phyloP scores from a whole-genome alignment of 148 eudicot species.

The Suaeda aralocaspica region DNA sequence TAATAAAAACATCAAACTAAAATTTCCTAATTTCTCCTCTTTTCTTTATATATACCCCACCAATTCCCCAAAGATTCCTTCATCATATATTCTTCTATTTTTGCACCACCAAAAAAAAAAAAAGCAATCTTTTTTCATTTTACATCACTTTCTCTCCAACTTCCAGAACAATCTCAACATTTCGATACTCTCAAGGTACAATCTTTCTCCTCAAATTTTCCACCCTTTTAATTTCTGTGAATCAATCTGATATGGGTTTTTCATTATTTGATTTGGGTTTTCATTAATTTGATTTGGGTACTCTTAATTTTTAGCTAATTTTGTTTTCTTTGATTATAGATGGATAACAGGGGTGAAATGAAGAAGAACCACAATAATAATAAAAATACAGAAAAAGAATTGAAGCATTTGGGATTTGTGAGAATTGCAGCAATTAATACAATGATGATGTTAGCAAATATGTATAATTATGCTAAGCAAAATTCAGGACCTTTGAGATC shows the following conservation, averaged over 20 bases:
- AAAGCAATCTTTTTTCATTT: not conserved
- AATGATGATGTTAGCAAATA: conserved; percentile 26
- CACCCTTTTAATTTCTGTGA: not conserved
- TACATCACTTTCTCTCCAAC: not conserved
- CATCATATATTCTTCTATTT: too few relatives aligned
- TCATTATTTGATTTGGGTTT: conserved; percentile 1
- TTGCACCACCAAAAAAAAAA: not conserved
- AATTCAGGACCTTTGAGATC: conserved; percentile 45
- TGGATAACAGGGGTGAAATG: conserved; percentile 30
- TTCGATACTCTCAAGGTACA: conserved; percentile 22
- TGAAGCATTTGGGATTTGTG: conserved; percentile 47
- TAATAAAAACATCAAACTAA: too few relatives aligned
- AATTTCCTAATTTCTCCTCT: too few relatives aligned
- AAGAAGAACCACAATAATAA: too few relatives aligned
- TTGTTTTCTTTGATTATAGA: not conserved
- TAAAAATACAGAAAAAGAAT: conserved; percentile 14
- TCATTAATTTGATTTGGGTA: not conserved
- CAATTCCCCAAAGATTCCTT: conserved; percentile 13
- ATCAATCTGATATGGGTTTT: not conserved
- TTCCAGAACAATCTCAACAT: conserved; percentile 13
- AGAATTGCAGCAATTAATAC: conserved; percentile 34
- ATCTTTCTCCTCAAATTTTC: not conserved
- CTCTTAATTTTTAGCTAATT: not conserved
- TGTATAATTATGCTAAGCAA: conserved; percentile 46
- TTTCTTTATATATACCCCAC: conserved; percentile 3